phyloP scores from a whole-genome alignment of 108 stramenopile species.

The Fragilaria crotonensis region DNA sequence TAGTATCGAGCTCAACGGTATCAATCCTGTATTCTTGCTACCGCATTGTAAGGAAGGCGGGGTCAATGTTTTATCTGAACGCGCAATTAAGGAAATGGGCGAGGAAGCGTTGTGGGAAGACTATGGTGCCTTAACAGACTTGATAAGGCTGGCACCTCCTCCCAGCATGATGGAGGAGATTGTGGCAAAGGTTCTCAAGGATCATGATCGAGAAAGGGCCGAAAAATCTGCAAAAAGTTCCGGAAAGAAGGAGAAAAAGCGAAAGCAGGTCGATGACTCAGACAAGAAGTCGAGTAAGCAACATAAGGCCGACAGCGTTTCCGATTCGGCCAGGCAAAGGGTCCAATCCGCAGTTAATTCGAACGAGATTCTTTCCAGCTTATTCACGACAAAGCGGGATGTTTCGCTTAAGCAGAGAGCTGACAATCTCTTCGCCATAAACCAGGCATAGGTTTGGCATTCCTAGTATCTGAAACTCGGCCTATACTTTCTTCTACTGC shows the following conservation, averaged over 20 bases:
- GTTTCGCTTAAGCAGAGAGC: not conserved
- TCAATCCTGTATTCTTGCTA: constrained; percentile 37
- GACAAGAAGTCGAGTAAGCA: not conserved
- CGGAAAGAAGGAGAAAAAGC: not conserved
- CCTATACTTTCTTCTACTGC: no score
- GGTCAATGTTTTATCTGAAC: constrained; percentile 60
- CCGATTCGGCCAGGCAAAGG: constrained; percentile 20
- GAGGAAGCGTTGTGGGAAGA: constrained; percentile 44
- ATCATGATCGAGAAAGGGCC: constrained; percentile 12
- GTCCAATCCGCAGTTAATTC: constrained; percentile 29
- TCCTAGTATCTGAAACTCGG: no score
- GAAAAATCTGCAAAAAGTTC: constrained; percentile 1
- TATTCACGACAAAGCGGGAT: constrained; percentile 19
- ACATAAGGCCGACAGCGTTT: not conserved
- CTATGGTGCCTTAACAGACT: constrained; percentile 58
- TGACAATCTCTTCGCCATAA: not conserved
- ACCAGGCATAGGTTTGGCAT: not conserved
- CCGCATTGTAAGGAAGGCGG: constrained; percentile 3
- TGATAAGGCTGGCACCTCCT: constrained; percentile 64
- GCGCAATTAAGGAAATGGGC: constrained; percentile 61
- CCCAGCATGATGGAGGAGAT: constrained; percentile 32
- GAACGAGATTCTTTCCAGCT: constrained; percentile 32
- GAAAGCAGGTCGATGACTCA: not conserved
- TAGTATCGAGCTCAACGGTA: constrained; percentile 55
- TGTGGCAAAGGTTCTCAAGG: constrained; percentile 24